These are phyloP conservation scores for Balamuthia mandrillaris DNA, from an alignment of 208 protist species.

Conservation along the genomic window DNA sequence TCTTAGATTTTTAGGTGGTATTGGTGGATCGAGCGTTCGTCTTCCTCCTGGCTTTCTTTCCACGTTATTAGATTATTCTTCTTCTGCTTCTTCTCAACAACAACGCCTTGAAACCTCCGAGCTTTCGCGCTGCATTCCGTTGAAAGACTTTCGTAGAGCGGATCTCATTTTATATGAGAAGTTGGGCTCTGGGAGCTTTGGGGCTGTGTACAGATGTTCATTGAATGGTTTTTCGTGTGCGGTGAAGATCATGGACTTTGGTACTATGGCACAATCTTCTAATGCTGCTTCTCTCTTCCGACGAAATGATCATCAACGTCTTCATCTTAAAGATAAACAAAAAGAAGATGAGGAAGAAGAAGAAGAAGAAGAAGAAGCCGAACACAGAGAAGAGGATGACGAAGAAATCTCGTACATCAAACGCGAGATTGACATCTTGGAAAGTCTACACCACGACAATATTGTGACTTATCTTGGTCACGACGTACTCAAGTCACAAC, in stretches of 20 bases:
- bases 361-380: background rate
- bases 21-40: slow-evolving; percentile 4
- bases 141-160: background rate
- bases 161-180: slow-evolving; percentile 9
- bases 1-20: background rate
- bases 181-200: slow-evolving; percentile 18
- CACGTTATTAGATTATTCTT: background rate
- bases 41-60: background rate
- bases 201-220: background rate
- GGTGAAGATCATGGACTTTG: slow-evolving; percentile 5
- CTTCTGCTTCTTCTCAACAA: background rate
- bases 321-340: no score
- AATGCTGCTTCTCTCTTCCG: no score
- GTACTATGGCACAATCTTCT: background rate
- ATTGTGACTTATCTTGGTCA: slow-evolving; percentile 28
- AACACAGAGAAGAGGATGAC: background rate
- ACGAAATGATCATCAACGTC: no score
- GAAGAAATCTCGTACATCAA: slow-evolving; percentile 17
- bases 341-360: no score
- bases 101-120: background rate
- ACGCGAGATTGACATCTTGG: slow-evolving; percentile 15
- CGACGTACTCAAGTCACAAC: background rate
- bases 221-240: slow-evolving; percentile 20
- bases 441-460: slow-evolving; percentile 4
- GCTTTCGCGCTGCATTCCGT: background rate